Percentiles rank a stretch among this genome's conserved stretches.
Conservation (phyloP, 2,329 filamentous ascomycete genomes). For the Pseudopithomyces maydicus region DNA sequence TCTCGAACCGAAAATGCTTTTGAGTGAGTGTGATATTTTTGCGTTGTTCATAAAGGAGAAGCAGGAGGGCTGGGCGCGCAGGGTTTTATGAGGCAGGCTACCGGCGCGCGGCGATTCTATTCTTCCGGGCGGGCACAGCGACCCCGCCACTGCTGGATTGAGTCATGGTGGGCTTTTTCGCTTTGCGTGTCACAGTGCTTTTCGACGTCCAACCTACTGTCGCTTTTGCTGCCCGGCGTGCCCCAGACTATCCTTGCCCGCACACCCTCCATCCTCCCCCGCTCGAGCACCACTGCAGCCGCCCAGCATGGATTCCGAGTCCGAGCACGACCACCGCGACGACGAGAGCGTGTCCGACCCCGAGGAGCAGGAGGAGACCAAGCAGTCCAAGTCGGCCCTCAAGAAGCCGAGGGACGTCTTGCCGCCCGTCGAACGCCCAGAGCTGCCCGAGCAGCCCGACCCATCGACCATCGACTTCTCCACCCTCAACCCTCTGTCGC, state of each 20-base stretch:
- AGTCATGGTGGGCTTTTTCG: conserved; percentile 39
- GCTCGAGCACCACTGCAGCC: conserved; percentile 4
- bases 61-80: conserved; percentile 34
- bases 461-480: conserved; percentile 85
- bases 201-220: background rate
- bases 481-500: conserved; percentile 80
- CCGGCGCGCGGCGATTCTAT: conserved; percentile 24
- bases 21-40: conserved; percentile 58
- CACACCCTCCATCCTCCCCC: background rate
- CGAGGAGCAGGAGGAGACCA: conserved; percentile 68
- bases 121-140: conserved; percentile 11
- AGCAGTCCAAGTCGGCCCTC: conserved; percentile 75
- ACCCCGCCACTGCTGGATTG: conserved; percentile 36
- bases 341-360: conserved; percentile 68
- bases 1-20: conserved; percentile 63
- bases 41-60: conserved; percentile 61
- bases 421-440: conserved; percentile 64
- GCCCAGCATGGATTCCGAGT: conserved; percentile 49
- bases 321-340: conserved; percentile 47
- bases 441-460: conserved; percentile 88
- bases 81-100: conserved; percentile 30
- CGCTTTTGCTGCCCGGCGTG: background rate
- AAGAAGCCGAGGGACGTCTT: conserved; percentile 72
- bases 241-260: background rate
- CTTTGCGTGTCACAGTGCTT: conserved; percentile 22